Base-by-base conservation (phyloP, 306 rosid species). In the Cyamopsis tetragonoloba region DNA sequence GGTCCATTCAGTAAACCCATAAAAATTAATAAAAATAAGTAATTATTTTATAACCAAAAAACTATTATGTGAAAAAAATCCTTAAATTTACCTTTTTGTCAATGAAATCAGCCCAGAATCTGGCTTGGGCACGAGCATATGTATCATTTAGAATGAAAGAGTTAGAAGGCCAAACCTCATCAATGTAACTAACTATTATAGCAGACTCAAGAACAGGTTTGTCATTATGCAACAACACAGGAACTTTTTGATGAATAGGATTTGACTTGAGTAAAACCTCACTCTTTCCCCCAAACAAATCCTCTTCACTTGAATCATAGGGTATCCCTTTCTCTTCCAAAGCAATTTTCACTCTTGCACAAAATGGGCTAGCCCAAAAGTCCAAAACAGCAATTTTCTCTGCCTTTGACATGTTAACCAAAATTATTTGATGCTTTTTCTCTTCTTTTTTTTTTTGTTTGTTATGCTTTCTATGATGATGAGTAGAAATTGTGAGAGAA, bases 231-330 rank as follows among this genome's bases (percentile, higher is more conserved):
- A 91, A 55, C 1, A 86, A 46, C 6, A 88, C 91, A 3, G 95
- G 91, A 5, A 88, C 96, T 58, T 74, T 85, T 65, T 78, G 66
- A 49, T 91, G 66, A 65, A 84, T 75, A 2, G 96, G 95, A 63
- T 83, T 88, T 5, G 89, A 80, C 1, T 74, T 83, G 3, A 77
- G 51, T 19, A 91, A 50, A 58, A 83, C 68, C 4, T 85, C 87
- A 64, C 96, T 91, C 41, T 88, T 88, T 2, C 77, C 79, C 0
- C 87, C 96, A 81, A 86, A 70, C n/a, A 91, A 46, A 56, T 91
- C 72, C 81, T 88, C 95, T 48, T 81, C 85, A 17, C 68, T 69
- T n/a, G n/a, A 2, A 0, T 12, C 39, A 69, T 87, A 31, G 76
- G 38, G 0, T 18, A 86, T 71, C 0, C 88, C 82, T 39, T 88